phyloP scores from a whole-genome alignment of 2,329 filamentous ascomycete species.

The Ceratocystis destructans region DNA sequence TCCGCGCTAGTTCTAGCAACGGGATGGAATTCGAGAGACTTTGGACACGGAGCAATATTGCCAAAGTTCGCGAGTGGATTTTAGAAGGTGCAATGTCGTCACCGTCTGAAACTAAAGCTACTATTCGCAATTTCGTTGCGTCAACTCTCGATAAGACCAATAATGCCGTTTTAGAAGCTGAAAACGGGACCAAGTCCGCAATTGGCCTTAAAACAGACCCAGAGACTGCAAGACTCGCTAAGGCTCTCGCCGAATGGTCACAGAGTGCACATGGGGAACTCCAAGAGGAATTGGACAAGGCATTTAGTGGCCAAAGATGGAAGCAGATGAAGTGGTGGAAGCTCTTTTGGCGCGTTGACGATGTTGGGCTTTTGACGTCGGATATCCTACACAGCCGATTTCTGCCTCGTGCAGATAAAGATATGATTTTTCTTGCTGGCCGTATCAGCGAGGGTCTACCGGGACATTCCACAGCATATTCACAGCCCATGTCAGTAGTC shows the following conservation, averaged over 20 bases:
- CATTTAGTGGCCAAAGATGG: slow-evolving; percentile 66
- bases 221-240: slow-evolving; percentile 32
- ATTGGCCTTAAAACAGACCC: slow-evolving; percentile 26
- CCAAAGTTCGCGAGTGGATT: slow-evolving; percentile 53
- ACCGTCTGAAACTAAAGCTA: slow-evolving; percentile 44
- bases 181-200: slow-evolving; percentile 29
- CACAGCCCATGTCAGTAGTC: slow-evolving; percentile 27
- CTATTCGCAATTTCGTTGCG: slow-evolving; percentile 50
- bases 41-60: slow-evolving; percentile 61
- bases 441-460: slow-evolving; percentile 44
- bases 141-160: slow-evolving; percentile 49
- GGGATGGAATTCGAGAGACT: slow-evolving; percentile 57
- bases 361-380: slow-evolving; percentile 68
- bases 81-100: slow-evolving; percentile 30
- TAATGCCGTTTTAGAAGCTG: slow-evolving; percentile 37
- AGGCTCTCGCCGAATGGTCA: slow-evolving; percentile 56
- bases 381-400: slow-evolving; percentile 68
- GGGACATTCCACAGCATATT: slow-evolving; percentile 24
- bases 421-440: slow-evolving; percentile 70
- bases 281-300: slow-evolving; percentile 61
- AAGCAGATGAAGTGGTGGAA: slow-evolving; percentile 82
- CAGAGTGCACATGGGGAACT: slow-evolving; percentile 71
- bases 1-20: slow-evolving; percentile 56
- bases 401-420: slow-evolving; percentile 63
- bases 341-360: slow-evolving; percentile 86